phyloP scores from a whole-genome alignment of 805 yeast species.

The Wickerhamiella sergipiensis region DNA sequence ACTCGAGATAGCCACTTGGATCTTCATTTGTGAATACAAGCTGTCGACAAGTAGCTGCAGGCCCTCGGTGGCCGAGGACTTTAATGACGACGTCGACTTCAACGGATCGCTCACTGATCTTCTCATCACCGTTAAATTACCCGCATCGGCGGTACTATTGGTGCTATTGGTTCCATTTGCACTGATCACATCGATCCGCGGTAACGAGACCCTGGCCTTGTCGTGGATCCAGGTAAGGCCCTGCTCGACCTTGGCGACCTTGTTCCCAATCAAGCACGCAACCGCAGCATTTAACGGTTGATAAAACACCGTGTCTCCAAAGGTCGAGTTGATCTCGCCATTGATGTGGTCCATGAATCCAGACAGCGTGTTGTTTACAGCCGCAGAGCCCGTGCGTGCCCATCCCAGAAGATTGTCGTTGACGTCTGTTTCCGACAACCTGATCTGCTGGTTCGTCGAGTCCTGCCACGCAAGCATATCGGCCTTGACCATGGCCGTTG shows the following conservation, averaged over 20 bases:
- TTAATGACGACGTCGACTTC: neutral
- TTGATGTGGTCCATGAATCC: constrained; percentile 48
- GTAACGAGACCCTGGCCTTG: constrained; percentile 45
- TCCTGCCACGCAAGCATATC: constrained; percentile 33
- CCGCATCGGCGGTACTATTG: neutral
- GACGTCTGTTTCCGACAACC: constrained; percentile 34
- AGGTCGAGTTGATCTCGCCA: constrained; percentile 40
- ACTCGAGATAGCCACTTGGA: constrained; percentile 11
- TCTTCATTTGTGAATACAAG: constrained; percentile 4
- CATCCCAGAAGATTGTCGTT: constrained; percentile 58
- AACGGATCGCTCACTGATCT: neutral
- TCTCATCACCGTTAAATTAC: neutral
- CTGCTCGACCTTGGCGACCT: constrained; percentile 46
- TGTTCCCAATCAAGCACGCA: constrained; percentile 67
- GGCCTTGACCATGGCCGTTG: constrained; percentile 10
- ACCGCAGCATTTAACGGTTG: constrained; percentile 53
- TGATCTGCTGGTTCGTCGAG: constrained; percentile 42
- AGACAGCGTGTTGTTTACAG: constrained; percentile 48
- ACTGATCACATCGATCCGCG: constrained; percentile 20
- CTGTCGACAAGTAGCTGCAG: neutral
- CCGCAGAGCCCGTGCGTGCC: constrained; percentile 41
- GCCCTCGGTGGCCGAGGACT: neutral
- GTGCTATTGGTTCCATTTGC: neutral
- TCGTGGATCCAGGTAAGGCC: constrained; percentile 73
- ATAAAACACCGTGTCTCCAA: constrained; percentile 56